Base-by-base conservation (phyloP, 345 rosid genomes). In the Moringa oleifera region DNA sequence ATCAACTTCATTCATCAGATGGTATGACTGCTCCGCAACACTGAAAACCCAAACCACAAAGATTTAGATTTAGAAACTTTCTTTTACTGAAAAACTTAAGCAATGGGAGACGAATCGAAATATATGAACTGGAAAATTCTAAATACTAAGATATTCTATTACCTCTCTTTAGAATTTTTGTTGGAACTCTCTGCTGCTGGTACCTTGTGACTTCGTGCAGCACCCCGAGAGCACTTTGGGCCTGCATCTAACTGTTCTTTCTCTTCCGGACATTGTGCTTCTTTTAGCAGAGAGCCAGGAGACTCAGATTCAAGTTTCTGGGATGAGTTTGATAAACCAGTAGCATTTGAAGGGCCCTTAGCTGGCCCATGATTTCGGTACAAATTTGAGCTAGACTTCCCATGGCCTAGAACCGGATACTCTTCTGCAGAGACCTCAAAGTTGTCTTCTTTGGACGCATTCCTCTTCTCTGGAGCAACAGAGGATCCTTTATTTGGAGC, bases 1-100 rank as follows among this genome's bases (percentile, higher is more conserved):
- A 61, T 77, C 78, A 8, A 9, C 65, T 33, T 77, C 75, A 68
- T 73, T 64, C 58, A 57, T 57, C 17, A 77, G 63, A 57, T 64
- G 77, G 67, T 69, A 77, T 18, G 59, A 53, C 51, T 51, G 53
- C 57, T 24, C 53, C 21, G 20, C 60, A 36, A 0, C 59, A 57
- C 77, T 73, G 57, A 13, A 55, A 65, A 51, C 65, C 52, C 61
- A 58, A 33, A 61, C 58, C 52, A 56, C 19, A 50, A 18, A 37
- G 2, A 52, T 52, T 25, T 19, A 51, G 5, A 25, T 28, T 28
- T 28, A 8, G 33, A 28, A n/a, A n/a, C n/a, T n/a, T n/a, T n/a
- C n/a, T n/a, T n/a, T n/a, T n/a, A 33, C 37, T 11, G 6, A 33
- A 4, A 11, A 33, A 33, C 37, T 33, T 33, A 33, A 33, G 5